Percentiles rank a stretch among this genome's conserved stretches.
phyloP scores from a whole-genome alignment of 306 rosid species.

The Begonia loranthoides region DNA sequence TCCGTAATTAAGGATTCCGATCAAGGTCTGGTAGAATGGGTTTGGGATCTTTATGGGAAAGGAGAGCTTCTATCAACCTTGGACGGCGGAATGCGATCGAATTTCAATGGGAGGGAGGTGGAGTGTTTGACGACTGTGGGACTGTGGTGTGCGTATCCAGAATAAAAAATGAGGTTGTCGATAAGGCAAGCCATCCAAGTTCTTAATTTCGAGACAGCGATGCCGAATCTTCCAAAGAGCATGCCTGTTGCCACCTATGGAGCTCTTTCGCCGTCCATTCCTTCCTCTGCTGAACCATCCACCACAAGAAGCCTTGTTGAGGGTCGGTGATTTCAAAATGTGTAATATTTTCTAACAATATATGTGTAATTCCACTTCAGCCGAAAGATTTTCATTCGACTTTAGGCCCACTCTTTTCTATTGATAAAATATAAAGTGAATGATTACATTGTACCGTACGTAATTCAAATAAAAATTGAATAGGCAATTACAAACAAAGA shows the following conservation, averaged over 20 bases:
- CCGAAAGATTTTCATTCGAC: too few species aligned
- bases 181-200: slow-evolving; percentile 13
- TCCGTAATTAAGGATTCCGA: not conserved
- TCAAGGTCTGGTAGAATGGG: slow-evolving; percentile 10
- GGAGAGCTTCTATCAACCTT: slow-evolving; percentile 1
- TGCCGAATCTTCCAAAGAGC: slow-evolving; percentile 1
- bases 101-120: slow-evolving; percentile 5
- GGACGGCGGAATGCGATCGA: slow-evolving; percentile 1
- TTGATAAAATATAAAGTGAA: too few species aligned
- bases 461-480: too few species aligned
- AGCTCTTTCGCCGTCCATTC: not conserved
- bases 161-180: slow-evolving; percentile 5
- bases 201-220: slow-evolving; percentile 4
- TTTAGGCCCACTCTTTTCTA: too few species aligned
- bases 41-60: slow-evolving; percentile 11
- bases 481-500: too few species aligned
- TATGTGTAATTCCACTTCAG: too few species aligned
- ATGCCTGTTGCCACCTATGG: slow-evolving; percentile 9
- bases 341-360: too few species aligned
- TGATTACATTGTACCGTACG: too few species aligned
- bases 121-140: slow-evolving; percentile 10
- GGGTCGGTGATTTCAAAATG: too few species aligned
- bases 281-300: too few species aligned
- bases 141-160: slow-evolving; percentile 12
- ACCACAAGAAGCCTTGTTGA: too few species aligned